These are phyloP conservation scores for Venturia carpophila DNA, from an alignment of 2,329 filamentous ascomycete genomes.

Conservation along the genomic window DNA sequence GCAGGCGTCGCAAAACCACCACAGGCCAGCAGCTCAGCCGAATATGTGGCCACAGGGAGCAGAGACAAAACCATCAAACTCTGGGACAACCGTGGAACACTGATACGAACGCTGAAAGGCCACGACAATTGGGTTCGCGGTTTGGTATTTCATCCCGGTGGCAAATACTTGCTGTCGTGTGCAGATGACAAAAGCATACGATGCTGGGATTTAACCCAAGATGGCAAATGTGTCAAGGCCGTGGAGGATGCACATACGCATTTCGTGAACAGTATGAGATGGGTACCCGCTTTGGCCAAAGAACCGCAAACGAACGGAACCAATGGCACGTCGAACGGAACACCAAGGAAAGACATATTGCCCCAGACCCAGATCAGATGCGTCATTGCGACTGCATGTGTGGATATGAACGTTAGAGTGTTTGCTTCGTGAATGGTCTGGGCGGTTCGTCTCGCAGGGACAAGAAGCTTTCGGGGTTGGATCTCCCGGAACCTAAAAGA, in stretches of 20 bases:
- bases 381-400: slow-evolving; percentile 79
- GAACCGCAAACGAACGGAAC: slow-evolving; percentile 38
- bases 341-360: slow-evolving; percentile 46
- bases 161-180: slow-evolving; percentile 79
- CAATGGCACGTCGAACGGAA: slow-evolving; percentile 33
- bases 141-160: slow-evolving; percentile 81
- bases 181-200: slow-evolving; percentile 86
- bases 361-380: slow-evolving; percentile 61
- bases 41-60: slow-evolving; percentile 83
- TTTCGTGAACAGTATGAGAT: slow-evolving; percentile 79
- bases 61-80: slow-evolving; percentile 86
- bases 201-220: slow-evolving; percentile 89
- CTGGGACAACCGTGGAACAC: slow-evolving; percentile 78
- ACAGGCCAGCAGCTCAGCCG: slow-evolving; percentile 62
- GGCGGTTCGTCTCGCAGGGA: neutral
- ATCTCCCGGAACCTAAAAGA: neutral
- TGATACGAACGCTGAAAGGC: slow-evolving; percentile 74
- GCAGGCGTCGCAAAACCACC: slow-evolving; percentile 81
- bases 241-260: slow-evolving; percentile 70
- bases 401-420: slow-evolving; percentile 70
- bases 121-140: slow-evolving; percentile 93
- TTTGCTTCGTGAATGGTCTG: slow-evolving; percentile 48
- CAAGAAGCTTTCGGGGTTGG: neutral
- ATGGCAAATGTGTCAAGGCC: slow-evolving; percentile 81
- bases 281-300: slow-evolving; percentile 71